phyloP scores from a whole-genome alignment of 805 yeast genomes.

The Yarrowia keelungensis region DNA sequence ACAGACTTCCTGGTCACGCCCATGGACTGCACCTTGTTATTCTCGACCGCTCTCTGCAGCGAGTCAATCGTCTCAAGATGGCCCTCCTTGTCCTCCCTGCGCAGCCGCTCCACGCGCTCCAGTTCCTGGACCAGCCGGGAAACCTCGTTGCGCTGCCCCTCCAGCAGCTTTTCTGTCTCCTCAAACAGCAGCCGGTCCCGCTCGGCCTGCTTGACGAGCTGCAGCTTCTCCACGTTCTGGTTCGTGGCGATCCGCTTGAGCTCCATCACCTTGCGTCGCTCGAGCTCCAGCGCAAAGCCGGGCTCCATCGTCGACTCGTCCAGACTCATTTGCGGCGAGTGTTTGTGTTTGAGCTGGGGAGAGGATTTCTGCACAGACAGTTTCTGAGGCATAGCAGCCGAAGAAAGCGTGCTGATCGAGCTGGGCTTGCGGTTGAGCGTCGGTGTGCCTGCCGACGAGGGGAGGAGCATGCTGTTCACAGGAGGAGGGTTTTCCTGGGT shows the following conservation, averaged over 20 bases:
- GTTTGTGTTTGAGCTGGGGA: slow-evolving; percentile 5
- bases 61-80: slow-evolving; percentile 14
- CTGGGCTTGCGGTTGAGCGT: background rate
- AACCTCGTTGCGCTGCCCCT: slow-evolving; percentile 6
- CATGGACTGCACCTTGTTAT: background rate
- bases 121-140: slow-evolving; percentile 29
- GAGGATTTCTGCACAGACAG: background rate
- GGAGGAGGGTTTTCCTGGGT: slow-evolving; percentile 16
- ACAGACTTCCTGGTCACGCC: background rate
- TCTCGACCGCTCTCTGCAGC: background rate
- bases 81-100: slow-evolving; percentile 13
- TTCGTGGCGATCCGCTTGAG: slow-evolving; percentile 35
- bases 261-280: slow-evolving; percentile 26
- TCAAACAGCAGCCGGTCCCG: slow-evolving; percentile 22
- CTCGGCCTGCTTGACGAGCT: slow-evolving; percentile 24
- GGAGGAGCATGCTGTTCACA: background rate
- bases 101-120: slow-evolving; percentile 2
- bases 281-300: slow-evolving; percentile 19
- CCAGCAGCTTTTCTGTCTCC: slow-evolving; percentile 21
- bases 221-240: slow-evolving; percentile 25
- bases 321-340: background rate
- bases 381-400: background rate
- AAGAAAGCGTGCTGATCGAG: too few species aligned
- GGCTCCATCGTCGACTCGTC: slow-evolving; percentile 14
- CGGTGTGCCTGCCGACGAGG: background rate